phyloP scores from a whole-genome alignment of 352 stramenopile species.

The Thalassiosira pacifica region DNA sequence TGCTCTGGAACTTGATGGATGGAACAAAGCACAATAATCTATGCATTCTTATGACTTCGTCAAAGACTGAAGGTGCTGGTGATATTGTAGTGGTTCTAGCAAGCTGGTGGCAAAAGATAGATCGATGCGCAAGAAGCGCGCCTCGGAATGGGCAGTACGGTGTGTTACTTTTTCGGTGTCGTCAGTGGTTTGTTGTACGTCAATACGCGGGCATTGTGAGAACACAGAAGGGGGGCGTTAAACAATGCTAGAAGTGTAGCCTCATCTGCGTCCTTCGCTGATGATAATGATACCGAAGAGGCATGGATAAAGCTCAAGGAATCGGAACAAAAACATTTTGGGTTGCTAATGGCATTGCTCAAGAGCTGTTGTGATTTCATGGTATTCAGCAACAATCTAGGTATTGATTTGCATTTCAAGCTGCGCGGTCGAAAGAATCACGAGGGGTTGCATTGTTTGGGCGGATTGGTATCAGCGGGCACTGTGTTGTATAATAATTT shows the following conservation, averaged over 20 bases:
- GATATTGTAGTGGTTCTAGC: too few relatives aligned
- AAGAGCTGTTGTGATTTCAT: constrained; percentile 82
- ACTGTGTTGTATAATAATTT: constrained; percentile 87
- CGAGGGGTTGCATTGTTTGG: constrained; percentile 81
- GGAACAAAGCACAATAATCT: too few relatives aligned
- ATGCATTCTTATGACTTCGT: too few relatives aligned
- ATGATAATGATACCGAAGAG: constrained; percentile 16
- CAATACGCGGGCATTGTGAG: background rate
- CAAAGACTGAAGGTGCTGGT: too few relatives aligned
- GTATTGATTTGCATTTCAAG: constrained; percentile 83
- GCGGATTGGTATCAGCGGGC: constrained; percentile 76
- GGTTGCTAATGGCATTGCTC: constrained; percentile 71
- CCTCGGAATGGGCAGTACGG: background rate
- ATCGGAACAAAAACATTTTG: constrained; percentile 72
- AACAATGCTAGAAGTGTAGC: background rate
- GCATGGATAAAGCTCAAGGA: constrained; percentile 43
- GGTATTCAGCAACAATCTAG: constrained; percentile 86
- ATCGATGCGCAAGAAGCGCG: background rate
- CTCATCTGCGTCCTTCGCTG: too few relatives aligned
- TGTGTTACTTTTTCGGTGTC: background rate
- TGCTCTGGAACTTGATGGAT: too few relatives aligned
- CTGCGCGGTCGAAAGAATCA: constrained; percentile 81
- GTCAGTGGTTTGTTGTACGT: background rate
- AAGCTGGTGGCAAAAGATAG: too few relatives aligned
- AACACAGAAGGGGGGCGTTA: background rate